phyloP scores from a whole-genome alignment of 768 basidiomycete genomes.

The Naganishia antarctica region DNA sequence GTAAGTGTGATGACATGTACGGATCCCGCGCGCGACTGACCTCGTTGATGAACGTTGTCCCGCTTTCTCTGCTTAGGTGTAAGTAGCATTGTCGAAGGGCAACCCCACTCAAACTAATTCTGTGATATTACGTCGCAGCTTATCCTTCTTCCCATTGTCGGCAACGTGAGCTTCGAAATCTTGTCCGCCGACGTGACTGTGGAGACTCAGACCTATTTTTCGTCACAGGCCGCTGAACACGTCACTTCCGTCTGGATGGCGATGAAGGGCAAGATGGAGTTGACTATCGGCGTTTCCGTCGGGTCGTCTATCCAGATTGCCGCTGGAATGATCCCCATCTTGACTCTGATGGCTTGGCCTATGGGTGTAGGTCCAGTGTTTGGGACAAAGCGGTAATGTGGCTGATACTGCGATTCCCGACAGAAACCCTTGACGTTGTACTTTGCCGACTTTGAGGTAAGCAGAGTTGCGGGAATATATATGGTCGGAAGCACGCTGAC shows the following conservation, averaged over 20 bases:
- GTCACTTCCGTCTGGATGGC: conserved; percentile 60
- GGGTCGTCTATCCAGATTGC: conserved; percentile 58
- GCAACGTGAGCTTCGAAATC: conserved; percentile 32
- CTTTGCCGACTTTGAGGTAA: conserved; percentile 79
- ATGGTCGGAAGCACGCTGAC: conserved; percentile 12
- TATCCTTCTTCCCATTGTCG: conserved; percentile 81
- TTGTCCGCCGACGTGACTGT: background rate
- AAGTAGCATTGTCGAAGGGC: background rate
- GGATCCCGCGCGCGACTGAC: too few relatives aligned
- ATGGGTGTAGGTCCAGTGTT: conserved; percentile 58
- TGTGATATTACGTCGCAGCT: conserved; percentile 51
- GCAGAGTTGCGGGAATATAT: conserved; percentile 27
- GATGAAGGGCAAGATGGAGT: conserved; percentile 57
- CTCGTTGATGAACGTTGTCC: background rate
- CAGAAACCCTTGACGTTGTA: conserved; percentile 59
- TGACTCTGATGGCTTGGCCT: conserved; percentile 85
- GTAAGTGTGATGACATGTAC: background rate
- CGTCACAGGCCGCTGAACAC: conserved; percentile 61
- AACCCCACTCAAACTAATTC: background rate
- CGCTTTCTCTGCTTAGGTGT: background rate
- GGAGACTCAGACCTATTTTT: background rate
- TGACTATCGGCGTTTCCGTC: conserved; percentile 60
- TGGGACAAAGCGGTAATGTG: conserved; percentile 68
- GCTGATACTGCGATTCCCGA: conserved; percentile 20
- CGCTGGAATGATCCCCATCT: conserved; percentile 74